phyloP scores from a whole-genome alignment of 176 grass and related monocot species.

The Olyra latifolia region DNA sequence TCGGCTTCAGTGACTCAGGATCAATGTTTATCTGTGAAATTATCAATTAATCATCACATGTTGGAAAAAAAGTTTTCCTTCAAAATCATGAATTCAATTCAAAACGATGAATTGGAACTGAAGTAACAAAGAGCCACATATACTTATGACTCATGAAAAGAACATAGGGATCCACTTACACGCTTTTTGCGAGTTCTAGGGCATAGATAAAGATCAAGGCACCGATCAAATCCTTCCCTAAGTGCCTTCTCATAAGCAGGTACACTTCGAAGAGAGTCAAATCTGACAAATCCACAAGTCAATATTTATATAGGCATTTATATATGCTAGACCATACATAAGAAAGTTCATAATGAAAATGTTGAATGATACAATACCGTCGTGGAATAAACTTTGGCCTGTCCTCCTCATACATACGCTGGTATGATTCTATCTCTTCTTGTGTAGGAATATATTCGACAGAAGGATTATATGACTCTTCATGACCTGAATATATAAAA shows the following conservation, averaged over 20 bases:
- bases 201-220: slow-evolving; percentile 94
- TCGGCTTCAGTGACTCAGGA: slow-evolving; percentile 89
- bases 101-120: slow-evolving; percentile 7
- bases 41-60: slow-evolving; percentile 21
- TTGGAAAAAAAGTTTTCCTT: slow-evolving; percentile 4
- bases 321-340: slow-evolving; percentile 17
- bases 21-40: slow-evolving; percentile 87
- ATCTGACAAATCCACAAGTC: slow-evolving; percentile 49
- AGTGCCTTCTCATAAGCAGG: slow-evolving; percentile 89
- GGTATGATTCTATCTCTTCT: slow-evolving; percentile 95
- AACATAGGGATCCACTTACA: slow-evolving; percentile 45
- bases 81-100: neutral
- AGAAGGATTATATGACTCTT: slow-evolving; percentile 98
- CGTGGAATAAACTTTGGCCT: slow-evolving; percentile 92
- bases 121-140: neutral
- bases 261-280: slow-evolving; percentile 77
- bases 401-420: slow-evolving; percentile 97
- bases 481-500: slow-evolving; percentile 71
- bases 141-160: neutral
- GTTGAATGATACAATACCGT: slow-evolving; percentile 40
- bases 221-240: slow-evolving; percentile 91
- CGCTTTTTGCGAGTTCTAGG: slow-evolving; percentile 91
- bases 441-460: slow-evolving; percentile 91
- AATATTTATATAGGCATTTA: slow-evolving; percentile 32
- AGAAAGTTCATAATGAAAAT: slow-evolving; percentile 15